A percentile compares a stretch with the other conserved stretches of the same genome.
Conservation (phyloP, 148 eudicot species). For the Spergularia bocconei region DNA sequence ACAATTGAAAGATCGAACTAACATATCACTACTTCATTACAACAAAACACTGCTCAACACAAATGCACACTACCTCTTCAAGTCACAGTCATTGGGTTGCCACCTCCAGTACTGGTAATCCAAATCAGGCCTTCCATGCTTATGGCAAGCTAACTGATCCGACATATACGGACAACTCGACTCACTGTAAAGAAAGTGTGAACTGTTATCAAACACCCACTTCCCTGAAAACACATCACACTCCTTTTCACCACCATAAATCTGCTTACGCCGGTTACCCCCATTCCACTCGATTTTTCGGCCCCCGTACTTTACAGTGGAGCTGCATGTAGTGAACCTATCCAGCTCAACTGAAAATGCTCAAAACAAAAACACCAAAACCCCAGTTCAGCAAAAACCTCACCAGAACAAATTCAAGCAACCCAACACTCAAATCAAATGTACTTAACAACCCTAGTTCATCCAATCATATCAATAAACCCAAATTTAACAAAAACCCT, state of each 20-base stretch:
- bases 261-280: conserved; percentile 18
- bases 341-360: conserved; percentile 58
- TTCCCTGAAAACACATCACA: conserved; percentile 85
- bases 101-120: conserved; percentile 83
- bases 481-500: conserved; percentile 16
- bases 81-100: conserved; percentile 84
- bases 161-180: conserved; percentile 92
- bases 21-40: neutral
- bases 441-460: too few species aligned
- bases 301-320: conserved; percentile 70
- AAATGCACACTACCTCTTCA: conserved; percentile 58
- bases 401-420: conserved; percentile 2
- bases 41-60: neutral
- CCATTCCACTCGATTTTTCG: conserved; percentile 39
- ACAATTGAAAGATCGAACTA: neutral
- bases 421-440: neutral
- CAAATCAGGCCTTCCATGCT: conserved; percentile 82
- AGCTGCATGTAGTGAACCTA: conserved; percentile 64
- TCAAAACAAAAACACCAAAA: conserved; percentile 15
- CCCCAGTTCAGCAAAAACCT: neutral
- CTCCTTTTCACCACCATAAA: conserved; percentile 29
- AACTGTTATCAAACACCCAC: conserved; percentile 81
- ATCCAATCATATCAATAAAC: neutral
- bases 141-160: conserved; percentile 92
- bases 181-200: conserved; percentile 80